Base-by-base conservation (phyloP, 2,329 filamentous ascomycete genomes). In the Hypoxylon sp. region DNA sequence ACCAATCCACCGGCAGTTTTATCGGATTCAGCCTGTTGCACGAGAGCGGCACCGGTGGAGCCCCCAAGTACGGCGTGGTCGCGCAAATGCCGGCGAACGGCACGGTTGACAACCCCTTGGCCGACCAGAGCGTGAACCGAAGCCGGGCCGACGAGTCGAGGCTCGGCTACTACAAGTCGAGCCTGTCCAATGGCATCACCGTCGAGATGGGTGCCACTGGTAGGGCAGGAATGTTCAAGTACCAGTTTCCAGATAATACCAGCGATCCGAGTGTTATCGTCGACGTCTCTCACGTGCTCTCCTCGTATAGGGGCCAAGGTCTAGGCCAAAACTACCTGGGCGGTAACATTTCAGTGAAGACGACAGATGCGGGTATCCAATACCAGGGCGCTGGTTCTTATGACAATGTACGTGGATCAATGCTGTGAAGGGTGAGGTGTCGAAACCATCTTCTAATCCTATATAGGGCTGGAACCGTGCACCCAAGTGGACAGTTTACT, bases 21-120 rank as follows among this genome's bases (percentile, higher is more conserved):
- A 83, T 79, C 2, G 85, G 83, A 15, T 87, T 87, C 70, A 84
- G 81, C 55, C 78, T 88, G 80, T 83, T 88, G 66, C 86, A 88
- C 63, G 85, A 88, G 68, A 83, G 82, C 58, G 86, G 87, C 2
- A 90, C 87, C 0, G 88, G 88, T 6, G 88, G 88, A 1, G 85
- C 85, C 1, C 86, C 88, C 1, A 90, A 89, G 70, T 90, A 90
- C 58, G 88, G 88, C 3, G 84, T 88, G 1, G 82, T 87, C 26
- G 77, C 83, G 1, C 85, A 87, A 70, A 77, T 87, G 71, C 85
- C 83, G 0, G 71, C 84, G 0, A 66, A 81, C 0, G 83, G 83
- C 0, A 69, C 68, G 13, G 71, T 86, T 37, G 66, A 63, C 6
- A 81, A 88, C 55, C 85, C 86, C 2, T 73, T 89, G 20, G 77